Percentiles rank a stretch among this genome's conserved stretches.
Conservation (phyloP, 108 stramenopile genomes). For the Cyclotella kingstonii region DNA sequence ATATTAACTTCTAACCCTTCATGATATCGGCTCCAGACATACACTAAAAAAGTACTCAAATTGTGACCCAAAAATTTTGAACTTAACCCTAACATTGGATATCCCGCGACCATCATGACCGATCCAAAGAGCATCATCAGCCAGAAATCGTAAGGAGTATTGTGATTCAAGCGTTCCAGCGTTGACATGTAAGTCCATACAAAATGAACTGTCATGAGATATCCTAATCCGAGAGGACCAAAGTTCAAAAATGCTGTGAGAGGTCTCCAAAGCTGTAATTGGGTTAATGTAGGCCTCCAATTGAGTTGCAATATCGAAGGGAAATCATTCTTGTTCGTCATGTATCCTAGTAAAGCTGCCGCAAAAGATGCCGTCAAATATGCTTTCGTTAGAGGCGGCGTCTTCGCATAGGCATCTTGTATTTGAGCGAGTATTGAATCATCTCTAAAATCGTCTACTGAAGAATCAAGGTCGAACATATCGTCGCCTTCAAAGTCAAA, state of each 20-base stretch:
- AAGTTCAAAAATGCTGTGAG: slow-evolving; percentile 88
- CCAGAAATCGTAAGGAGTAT: slow-evolving; percentile 91
- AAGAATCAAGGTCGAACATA: slow-evolving; percentile 50
- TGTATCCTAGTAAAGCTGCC: slow-evolving; percentile 60
- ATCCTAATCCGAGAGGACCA: slow-evolving; percentile 84
- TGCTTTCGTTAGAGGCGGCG: slow-evolving; percentile 89
- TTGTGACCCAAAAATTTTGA: slow-evolving; percentile 90
- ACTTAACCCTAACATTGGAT: slow-evolving; percentile 66
- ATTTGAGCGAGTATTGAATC: slow-evolving; percentile 56
- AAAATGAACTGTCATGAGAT: slow-evolving; percentile 84
- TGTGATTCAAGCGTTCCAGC: slow-evolving; percentile 88
- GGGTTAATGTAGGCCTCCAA: slow-evolving; percentile 64
- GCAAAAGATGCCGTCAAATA: slow-evolving; percentile 77
- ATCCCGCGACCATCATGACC: slow-evolving; percentile 74
- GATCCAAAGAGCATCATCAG: slow-evolving; percentile 90
- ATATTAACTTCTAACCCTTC: slow-evolving; percentile 94
- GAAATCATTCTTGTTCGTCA: slow-evolving; percentile 76
- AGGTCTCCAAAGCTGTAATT: slow-evolving; percentile 86
- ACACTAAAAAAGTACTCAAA: slow-evolving; percentile 91
- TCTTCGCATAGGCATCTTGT: slow-evolving; percentile 62
- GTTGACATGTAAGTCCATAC: slow-evolving; percentile 97
- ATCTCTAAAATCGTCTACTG: slow-evolving; percentile 76
- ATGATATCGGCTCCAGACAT: slow-evolving; percentile 93
- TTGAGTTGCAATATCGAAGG: slow-evolving; percentile 74
- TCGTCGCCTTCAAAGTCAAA: slow-evolving; percentile 62